A percentile compares a stretch with the other conserved stretches of the same genome.
Evolutionary conservation across 176 grass and related monocot species (phyloP).

Genomic region (Phyllostachys edulis): DNA sequence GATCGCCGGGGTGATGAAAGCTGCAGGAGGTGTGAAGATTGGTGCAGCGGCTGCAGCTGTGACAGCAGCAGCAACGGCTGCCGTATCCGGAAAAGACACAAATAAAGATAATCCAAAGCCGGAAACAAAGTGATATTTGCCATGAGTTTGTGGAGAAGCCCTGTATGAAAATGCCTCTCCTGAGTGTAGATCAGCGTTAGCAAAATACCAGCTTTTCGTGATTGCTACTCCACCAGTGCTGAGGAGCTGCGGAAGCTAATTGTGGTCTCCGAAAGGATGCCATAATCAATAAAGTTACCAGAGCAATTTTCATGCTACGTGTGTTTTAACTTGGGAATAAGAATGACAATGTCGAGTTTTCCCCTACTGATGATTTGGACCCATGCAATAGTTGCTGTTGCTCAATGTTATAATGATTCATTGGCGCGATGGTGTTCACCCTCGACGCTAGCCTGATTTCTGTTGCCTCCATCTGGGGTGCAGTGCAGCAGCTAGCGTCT

Average conservation of each 20-base stretch:
- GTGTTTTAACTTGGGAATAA: conserved; percentile 30
- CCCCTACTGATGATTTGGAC: not conserved
- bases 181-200: not conserved
- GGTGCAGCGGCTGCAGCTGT: conserved; percentile 73
- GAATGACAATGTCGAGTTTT: not conserved
- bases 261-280: not conserved
- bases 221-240: conserved; percentile 3
- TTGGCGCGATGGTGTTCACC: not conserved
- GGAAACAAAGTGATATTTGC: conserved; percentile 44
- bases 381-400: not conserved
- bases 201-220: not conserved
- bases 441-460: not conserved
- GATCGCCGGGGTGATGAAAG: conserved; percentile 74
- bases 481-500: not conserved
- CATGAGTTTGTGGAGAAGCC: not conserved
- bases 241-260: not conserved
- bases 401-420: not conserved
- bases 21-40: conserved; percentile 72
- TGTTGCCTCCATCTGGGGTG: not conserved
- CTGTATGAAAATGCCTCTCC: not conserved
- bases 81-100: conserved; percentile 55
- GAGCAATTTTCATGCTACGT: conserved; percentile 28
- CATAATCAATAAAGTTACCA: not conserved
- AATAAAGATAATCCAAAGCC: conserved; percentile 39
- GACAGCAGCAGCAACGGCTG: conserved; percentile 65